Conservation (phyloP, 305 asterid genomes). For the Rubia peregrina region DNA sequence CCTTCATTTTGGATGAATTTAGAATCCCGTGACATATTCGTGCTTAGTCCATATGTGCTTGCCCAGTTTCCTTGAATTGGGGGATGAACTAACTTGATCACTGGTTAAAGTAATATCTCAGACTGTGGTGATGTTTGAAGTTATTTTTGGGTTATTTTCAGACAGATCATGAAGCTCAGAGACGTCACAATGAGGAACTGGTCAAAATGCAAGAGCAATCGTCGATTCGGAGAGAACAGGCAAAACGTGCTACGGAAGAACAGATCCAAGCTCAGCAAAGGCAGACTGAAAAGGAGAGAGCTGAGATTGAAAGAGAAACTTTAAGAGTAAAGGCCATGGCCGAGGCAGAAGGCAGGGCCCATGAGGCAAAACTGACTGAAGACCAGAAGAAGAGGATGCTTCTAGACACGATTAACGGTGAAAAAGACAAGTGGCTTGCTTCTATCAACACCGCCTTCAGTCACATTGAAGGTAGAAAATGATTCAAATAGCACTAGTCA, state of each 20-base stretch:
- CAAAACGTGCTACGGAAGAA: conserved; percentile 88
- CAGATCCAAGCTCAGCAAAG: conserved; percentile 91
- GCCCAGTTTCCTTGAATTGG: not conserved
- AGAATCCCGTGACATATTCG: not conserved
- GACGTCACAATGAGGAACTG: conserved; percentile 71
- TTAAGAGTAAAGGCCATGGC: conserved; percentile 87
- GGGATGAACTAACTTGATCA: not conserved
- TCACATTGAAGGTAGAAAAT: conserved; percentile 71
- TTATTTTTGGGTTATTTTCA: conserved; percentile 28
- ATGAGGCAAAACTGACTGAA: conserved; percentile 86
- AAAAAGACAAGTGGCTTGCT: conserved; percentile 98
- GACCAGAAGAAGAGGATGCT: conserved; percentile 88
- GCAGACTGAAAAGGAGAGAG: conserved; percentile 90
- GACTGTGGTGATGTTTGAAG: conserved; percentile 11
- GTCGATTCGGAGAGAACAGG: conserved; percentile 76
- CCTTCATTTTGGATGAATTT: not conserved
- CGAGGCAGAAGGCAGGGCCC: conserved; percentile 93
- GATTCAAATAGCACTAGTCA: not conserved
- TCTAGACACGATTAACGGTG: conserved; percentile 70
- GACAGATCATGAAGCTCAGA: conserved; percentile 58
- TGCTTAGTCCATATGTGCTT: not conserved
- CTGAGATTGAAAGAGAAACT: conserved; percentile 85
- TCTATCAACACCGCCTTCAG: conserved; percentile 86
- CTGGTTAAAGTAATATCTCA: not conserved
- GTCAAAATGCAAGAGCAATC: conserved; percentile 96